phyloP scores from a whole-genome alignment of 176 grass and related monocot genomes.

The Microstegium vimineum region DNA sequence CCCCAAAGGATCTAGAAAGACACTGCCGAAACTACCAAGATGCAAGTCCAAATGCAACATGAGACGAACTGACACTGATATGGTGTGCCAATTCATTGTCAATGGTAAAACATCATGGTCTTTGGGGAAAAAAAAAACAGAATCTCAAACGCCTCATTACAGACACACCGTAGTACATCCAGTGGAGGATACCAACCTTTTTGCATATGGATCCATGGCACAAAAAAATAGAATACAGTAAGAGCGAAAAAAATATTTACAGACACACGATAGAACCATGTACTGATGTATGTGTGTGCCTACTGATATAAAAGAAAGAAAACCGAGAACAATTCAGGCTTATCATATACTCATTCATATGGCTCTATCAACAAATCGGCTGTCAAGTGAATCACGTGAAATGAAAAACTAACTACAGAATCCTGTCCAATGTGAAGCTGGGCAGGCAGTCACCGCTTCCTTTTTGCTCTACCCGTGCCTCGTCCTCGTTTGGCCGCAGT shows the following conservation, averaged over 20 bases:
- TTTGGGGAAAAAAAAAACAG: no score
- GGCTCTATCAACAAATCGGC: background rate
- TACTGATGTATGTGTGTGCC: background rate
- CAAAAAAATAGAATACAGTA: background rate
- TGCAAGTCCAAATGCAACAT: no score
- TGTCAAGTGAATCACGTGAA: background rate
- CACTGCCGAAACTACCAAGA: no score
- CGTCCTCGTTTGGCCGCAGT: conserved; percentile 9
- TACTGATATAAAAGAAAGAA: background rate
- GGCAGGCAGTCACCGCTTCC: conserved; percentile 30
- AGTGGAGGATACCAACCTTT: background rate
- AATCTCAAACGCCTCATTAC: background rate
- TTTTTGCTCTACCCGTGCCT: conserved; percentile 23
- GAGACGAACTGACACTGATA: no score
- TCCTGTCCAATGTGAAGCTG: background rate
- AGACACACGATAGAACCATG: background rate
- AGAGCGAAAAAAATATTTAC: background rate
- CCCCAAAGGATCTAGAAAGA: no score
- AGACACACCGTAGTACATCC: background rate
- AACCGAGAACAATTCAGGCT: background rate
- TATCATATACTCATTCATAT: background rate
- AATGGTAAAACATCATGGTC: no score
- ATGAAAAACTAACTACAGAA: conserved; percentile 23
- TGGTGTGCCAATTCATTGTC: no score
- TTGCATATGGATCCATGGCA: background rate